A percentile compares a stretch with the other conserved stretches of the same genome.
These are phyloP conservation scores for Pseudocercospora cruenta DNA, from an alignment of 2,329 filamentous ascomycete species.

Conservation along the genomic window DNA sequence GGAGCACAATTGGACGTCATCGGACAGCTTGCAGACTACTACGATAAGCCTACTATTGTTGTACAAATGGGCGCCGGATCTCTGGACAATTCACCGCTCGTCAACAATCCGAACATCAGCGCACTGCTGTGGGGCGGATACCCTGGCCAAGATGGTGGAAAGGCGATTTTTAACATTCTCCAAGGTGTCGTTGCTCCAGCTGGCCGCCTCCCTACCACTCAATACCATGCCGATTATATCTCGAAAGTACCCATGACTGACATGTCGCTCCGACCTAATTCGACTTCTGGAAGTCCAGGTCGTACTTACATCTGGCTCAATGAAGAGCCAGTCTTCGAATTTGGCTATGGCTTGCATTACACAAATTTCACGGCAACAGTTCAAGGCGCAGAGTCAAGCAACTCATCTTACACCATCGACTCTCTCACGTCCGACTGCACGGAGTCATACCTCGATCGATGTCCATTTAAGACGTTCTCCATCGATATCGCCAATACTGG, in stretches of 20 bases:
- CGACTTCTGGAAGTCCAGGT: slow-evolving; percentile 49
- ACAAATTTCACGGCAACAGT: slow-evolving; percentile 53
- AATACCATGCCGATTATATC: slow-evolving; percentile 59
- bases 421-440: slow-evolving; percentile 43
- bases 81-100: slow-evolving; percentile 57
- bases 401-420: slow-evolving; percentile 40
- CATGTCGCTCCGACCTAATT: slow-evolving; percentile 58
- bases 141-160: slow-evolving; percentile 63
- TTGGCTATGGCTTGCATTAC: slow-evolving; percentile 63
- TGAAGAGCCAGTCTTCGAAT: slow-evolving; percentile 54
- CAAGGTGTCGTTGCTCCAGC: slow-evolving; percentile 56
- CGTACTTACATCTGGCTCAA: slow-evolving; percentile 64
- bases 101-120: slow-evolving; percentile 53
- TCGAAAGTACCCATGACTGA: slow-evolving; percentile 57
- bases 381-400: slow-evolving; percentile 9
- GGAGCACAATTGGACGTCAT: slow-evolving; percentile 57
- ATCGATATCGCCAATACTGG: slow-evolving; percentile 57
- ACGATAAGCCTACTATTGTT: slow-evolving; percentile 57
- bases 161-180: slow-evolving; percentile 59
- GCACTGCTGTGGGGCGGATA: slow-evolving; percentile 63
- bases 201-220: slow-evolving; percentile 58
- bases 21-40: slow-evolving; percentile 46
- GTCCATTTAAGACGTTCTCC: slow-evolving; percentile 47
- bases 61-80: slow-evolving; percentile 57
- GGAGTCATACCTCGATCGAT: slow-evolving; percentile 46